Evolutionary conservation across 257 asterid species (phyloP).

Genomic region (Solanum paucissectum): DNA sequence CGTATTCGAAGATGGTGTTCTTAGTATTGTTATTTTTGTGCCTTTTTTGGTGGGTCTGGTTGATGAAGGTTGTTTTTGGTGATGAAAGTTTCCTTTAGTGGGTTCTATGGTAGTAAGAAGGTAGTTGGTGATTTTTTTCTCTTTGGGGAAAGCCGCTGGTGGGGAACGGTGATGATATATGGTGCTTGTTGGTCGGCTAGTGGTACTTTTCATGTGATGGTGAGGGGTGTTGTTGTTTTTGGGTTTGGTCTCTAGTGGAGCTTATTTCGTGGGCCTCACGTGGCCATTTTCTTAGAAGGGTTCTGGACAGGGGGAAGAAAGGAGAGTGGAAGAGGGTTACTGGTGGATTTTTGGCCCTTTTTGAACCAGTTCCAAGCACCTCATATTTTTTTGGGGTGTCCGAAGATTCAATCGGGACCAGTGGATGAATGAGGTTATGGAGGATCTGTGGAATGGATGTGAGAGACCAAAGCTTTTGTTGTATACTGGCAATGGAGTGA

Average conservation of each 20-base stretch:
- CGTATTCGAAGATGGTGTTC: neutral
- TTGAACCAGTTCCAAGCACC: neutral
- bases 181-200: neutral
- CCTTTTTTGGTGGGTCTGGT: neutral
- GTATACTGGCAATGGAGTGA: neutral
- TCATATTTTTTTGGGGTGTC: neutral
- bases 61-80: neutral
- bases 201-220: neutral
- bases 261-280: neutral
- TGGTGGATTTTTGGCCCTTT: neutral
- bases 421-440: neutral
- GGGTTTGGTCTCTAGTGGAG: neutral
- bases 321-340: neutral
- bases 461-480: neutral
- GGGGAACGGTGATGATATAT: neutral
- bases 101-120: neutral
- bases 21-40: neutral
- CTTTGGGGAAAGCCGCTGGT: neutral
- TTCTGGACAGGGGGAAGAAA: neutral
- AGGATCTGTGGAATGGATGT: neutral
- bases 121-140: neutral
- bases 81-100: neutral
- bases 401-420: neutral
- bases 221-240: neutral
- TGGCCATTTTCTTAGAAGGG: neutral